These are phyloP conservation scores for Pyrenophora teres DNA, from an alignment of 2,329 filamentous ascomycete genomes.

Conservation along the genomic window DNA sequence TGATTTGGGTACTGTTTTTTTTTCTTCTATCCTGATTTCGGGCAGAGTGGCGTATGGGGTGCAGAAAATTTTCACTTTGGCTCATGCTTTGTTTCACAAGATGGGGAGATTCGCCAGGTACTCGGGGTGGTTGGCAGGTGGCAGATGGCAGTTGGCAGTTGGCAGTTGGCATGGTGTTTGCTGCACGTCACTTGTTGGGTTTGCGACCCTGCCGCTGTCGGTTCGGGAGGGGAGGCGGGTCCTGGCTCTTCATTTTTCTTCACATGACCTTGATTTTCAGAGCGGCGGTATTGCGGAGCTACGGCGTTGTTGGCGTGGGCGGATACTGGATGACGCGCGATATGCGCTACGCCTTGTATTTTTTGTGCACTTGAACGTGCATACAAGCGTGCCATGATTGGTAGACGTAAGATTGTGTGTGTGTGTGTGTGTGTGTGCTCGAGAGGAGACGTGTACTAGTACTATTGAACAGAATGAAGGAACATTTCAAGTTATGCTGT, in stretches of 20 bases:
- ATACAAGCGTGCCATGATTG: neutral
- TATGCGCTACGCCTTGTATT: slow-evolving; percentile 8
- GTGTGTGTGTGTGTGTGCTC: neutral
- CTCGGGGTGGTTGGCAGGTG: too few species aligned
- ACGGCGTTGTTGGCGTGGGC: slow-evolving; percentile 5
- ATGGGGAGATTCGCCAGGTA: slow-evolving; percentile 40
- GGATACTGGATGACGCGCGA: neutral
- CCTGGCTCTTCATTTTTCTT: slow-evolving; percentile 7
- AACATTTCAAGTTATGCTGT: too few species aligned
- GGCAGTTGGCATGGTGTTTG: neutral
- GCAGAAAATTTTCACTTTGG: slow-evolving; percentile 22
- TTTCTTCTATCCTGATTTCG: neutral
- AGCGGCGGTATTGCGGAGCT: slow-evolving; percentile 8
- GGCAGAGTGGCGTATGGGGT: neutral
- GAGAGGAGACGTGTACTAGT: slow-evolving; percentile 11
- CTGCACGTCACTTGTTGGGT: slow-evolving; percentile 9
- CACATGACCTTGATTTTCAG: slow-evolving; percentile 5
- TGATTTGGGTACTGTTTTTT: neutral
- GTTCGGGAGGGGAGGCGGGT: slow-evolving; percentile 6
- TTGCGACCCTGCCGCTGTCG: neutral
- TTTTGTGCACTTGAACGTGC: slow-evolving; percentile 12
- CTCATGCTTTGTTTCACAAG: slow-evolving; percentile 23
- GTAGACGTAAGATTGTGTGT: neutral
- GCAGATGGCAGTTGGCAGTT: neutral
- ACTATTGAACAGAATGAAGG: slow-evolving; percentile 15